Evolutionary conservation across 768 basidiomycete genomes (phyloP), one percentile per base, ranked within the genome.

Genomic region (Tephrocybe sp.): DNA sequence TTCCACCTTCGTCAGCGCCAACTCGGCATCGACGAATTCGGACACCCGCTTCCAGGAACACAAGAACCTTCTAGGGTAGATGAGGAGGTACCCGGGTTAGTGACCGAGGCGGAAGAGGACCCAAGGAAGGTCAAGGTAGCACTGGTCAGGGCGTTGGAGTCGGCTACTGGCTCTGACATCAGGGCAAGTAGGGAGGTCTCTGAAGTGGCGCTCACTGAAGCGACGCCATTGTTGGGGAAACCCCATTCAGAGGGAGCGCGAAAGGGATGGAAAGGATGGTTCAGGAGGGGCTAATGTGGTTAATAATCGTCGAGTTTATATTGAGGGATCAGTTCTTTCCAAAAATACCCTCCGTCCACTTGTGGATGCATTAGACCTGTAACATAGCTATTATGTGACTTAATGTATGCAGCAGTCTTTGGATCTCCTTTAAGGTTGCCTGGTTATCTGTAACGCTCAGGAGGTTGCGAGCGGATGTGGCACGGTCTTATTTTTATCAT

Each of bases 11-110:
- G 95, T 12, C 95, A 98, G 62, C 75, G 68, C 43, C 71, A 73
- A 33, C 77, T 91, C 15, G 81, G 83, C 14, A 80, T 98, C 44
- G 92, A 98, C 63, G 95, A 98, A 68, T 98, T 97, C 61, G 95
- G 95, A 1, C 74, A 78, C 33, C 28, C 28, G 6, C 28, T 30
- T 30, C 28, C 11, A 5, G 28, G 28, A 30, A 5, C 28, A 30
- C 6, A 30, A 5, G 28, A 30, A 30, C 5, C 15, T 14, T 15
- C 34, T 14, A 5, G 34, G 6, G 9, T 36, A n/a, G 34, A 36
- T 5, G 34, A 36, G 9, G 61, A 58, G 21, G 59, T 65, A 9
- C 64, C 64, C 12, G 64, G 64, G 33, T 33, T 65, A 18, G 59
- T 64, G 26, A 58, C 58, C 11, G 45, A 21, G 15, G 61, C 59